Conservation (phyloP, 2,329 filamentous ascomycete species). For the Alternaria triticina region DNA sequence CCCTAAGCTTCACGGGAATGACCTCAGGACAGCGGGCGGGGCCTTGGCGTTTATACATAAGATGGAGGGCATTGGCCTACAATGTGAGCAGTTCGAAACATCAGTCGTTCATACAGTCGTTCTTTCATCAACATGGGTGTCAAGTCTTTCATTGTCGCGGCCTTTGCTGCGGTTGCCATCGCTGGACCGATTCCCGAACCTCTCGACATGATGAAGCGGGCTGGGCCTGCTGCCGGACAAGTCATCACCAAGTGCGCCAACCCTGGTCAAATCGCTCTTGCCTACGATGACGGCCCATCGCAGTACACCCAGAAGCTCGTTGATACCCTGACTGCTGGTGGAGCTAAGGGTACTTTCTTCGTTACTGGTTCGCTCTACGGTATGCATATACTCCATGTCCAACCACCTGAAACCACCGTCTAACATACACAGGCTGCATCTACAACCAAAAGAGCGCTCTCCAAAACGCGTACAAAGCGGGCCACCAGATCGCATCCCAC, state of each 20-base stretch:
- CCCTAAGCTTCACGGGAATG: conserved; percentile 19
- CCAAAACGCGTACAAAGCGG: conserved; percentile 40
- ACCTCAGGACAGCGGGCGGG: not conserved
- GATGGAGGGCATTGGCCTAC: not conserved
- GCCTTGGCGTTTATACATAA: conserved; percentile 22
- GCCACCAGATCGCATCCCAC: conserved; percentile 48
- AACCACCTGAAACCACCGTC: not conserved
- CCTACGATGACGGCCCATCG: conserved; percentile 47
- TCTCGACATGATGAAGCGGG: conserved; percentile 33
- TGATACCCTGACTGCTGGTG: conserved; percentile 38
- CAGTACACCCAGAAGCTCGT: conserved; percentile 44
- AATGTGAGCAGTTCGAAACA: not conserved
- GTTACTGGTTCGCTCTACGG: conserved; percentile 41
- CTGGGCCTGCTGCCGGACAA: conserved; percentile 35
- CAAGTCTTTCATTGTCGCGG: conserved; percentile 27
- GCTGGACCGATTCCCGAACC: conserved; percentile 35
- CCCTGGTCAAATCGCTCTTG: conserved; percentile 40
- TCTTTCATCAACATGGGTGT: conserved; percentile 28
- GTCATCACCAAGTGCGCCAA: conserved; percentile 40
- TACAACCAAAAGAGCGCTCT: conserved; percentile 42
- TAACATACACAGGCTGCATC: conserved; percentile 29
- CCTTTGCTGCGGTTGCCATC: conserved; percentile 25
- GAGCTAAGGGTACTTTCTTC: conserved; percentile 46
- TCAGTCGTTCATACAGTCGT: not conserved
- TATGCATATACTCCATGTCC: not conserved